Base-by-base conservation (phyloP, 192 early-diverging fungal genomes). In the Backusella parvicylindrica region DNA sequence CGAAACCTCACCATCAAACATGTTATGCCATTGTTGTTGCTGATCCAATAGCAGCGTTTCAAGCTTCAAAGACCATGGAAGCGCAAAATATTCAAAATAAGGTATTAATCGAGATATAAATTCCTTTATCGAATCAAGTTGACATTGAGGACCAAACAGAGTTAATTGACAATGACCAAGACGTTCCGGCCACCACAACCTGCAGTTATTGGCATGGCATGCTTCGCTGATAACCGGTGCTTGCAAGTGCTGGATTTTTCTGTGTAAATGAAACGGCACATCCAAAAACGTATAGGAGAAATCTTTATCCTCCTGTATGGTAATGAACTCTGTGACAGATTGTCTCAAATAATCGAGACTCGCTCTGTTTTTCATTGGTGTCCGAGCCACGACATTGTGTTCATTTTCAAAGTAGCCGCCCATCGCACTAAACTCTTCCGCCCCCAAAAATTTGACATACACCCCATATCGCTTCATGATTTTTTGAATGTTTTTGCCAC, bases 401-500 rank as follows among this genome's bases (percentile, higher is more conserved):
- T 85, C 75, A 76, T 94, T 94, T 56, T 92, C 91, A 75, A 89
- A 92, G 71, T 94, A 95, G 0, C 93, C 93, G 1, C 93, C 93
- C 5, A 93, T 68, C 9, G 81, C 79, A 4, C 86, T 86, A 76
- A 86, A 93, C 70, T 95, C 93, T 53, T 94, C 92, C 0, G 89
- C 87, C 50, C 91, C 92, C 7, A 88, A 89, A 64, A 95, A 95
- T 80, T 95, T 95, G 41, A 95, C 92, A 71, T 93, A 95, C 0
- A 93, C 93, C 26, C 92, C 93, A 75, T 82, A 92, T 63, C 91
- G 89, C 69, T 93, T 94, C 93, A 95, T 95, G 77, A 95, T 93
- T 28, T 91, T 84, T 76, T 95, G 93, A 68, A 95, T 94, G 72
- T 93, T 94, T 64, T 93, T 93, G 65, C 93, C 93, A 2, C 91